Conservation (phyloP, 208 protist genomes). For the Leishmania gerbilli region DNA sequence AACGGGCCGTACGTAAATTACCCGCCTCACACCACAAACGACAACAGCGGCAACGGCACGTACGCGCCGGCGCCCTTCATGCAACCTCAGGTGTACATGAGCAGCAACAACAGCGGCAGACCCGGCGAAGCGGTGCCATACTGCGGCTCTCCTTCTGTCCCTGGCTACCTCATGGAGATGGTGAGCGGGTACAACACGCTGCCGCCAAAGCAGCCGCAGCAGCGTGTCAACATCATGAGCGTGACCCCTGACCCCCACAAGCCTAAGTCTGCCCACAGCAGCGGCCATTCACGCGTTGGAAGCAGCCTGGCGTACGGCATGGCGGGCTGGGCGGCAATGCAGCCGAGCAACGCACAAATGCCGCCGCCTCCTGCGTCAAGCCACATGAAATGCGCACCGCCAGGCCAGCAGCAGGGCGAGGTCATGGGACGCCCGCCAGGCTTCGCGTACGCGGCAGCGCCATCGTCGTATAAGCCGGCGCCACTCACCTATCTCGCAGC, state of each 20-base stretch:
- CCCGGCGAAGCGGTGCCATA: not conserved
- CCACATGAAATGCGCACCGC: not conserved
- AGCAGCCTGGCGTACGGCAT: not conserved
- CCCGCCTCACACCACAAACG: not conserved
- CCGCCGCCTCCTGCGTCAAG: not conserved
- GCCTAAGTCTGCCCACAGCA: not conserved
- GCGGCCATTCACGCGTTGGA: not conserved
- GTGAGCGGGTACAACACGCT: not conserved
- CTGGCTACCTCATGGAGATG: slow-evolving; percentile 4
- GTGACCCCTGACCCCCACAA: not conserved
- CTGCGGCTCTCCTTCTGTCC: not conserved
- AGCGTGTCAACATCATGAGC: not conserved
- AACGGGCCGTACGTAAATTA: not conserved
- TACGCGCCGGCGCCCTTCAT: slow-evolving; percentile 5
- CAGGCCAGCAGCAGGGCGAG: not conserved
- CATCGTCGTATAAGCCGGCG: not conserved
- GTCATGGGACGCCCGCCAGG: not conserved
- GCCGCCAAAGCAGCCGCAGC: slow-evolving; percentile 1
- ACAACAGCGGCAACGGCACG: not conserved
- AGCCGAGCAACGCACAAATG: not conserved
- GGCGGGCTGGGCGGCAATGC: not conserved
- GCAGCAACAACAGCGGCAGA: not conserved
- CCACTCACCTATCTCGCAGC: not conserved
- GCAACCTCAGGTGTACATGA: not conserved
- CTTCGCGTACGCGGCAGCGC: not conserved